Conservation (phyloP, 2,329 filamentous ascomycete genomes). For the Alternaria sp. region DNA sequence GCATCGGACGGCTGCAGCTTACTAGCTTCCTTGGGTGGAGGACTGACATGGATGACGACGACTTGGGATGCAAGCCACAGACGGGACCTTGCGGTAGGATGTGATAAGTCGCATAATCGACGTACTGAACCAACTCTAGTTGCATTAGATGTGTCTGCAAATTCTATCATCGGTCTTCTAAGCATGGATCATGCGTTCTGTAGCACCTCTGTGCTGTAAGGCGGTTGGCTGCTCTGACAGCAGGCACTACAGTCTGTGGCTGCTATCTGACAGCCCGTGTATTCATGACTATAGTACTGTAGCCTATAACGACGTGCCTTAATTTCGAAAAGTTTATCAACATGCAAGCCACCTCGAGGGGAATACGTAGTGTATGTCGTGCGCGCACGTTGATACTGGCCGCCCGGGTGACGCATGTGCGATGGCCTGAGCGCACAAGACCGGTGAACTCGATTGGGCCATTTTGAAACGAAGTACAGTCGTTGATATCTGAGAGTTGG, state of each 20-base stretch:
- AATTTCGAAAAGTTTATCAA: not conserved
- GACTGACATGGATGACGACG: not conserved
- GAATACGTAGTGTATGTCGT: slow-evolving; percentile 1
- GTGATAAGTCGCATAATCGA: slow-evolving; percentile 4
- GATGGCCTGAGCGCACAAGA: not conserved
- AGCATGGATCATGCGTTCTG: not conserved
- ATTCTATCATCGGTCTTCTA: not conserved
- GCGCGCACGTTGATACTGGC: slow-evolving; percentile 24
- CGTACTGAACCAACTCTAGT: not conserved
- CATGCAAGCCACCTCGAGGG: slow-evolving; percentile 1
- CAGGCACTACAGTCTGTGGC: slow-evolving; percentile 6
- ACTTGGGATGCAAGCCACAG: not conserved
- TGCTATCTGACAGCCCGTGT: slow-evolving; percentile 5
- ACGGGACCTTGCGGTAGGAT: not conserved
- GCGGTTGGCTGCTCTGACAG: slow-evolving; percentile 9
- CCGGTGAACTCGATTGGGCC: not conserved
- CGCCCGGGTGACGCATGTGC: slow-evolving; percentile 15
- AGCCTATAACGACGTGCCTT: slow-evolving; percentile 4
- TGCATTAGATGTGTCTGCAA: not conserved
- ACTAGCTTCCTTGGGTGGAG: not conserved
- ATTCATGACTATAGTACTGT: not conserved
- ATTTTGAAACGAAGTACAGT: not conserved
- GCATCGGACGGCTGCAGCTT: slow-evolving; percentile 16
- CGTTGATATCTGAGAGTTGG: not conserved
- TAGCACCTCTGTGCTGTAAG: no score